Conservation (phyloP, 306 rosid species). For the Cyclanthera cordifolia region DNA sequence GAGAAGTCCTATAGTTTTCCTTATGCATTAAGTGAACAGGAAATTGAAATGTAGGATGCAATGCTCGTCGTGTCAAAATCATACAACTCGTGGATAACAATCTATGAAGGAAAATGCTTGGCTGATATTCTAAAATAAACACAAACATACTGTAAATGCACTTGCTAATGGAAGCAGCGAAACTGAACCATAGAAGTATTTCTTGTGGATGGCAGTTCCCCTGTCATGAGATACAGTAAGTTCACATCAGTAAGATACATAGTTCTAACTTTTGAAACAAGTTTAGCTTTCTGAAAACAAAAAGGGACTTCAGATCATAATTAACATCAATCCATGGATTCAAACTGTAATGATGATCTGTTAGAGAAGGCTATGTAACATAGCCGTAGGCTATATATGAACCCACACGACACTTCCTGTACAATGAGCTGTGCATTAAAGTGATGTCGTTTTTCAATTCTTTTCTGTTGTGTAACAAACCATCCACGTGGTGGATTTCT, state of each 20-base stretch:
- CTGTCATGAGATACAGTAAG: slow-evolving; percentile 30
- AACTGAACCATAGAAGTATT: slow-evolving; percentile 62
- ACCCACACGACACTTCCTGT: too few species aligned
- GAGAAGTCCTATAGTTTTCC: background rate
- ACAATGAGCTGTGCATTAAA: too few species aligned
- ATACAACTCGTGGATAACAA: background rate
- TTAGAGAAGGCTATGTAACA: too few species aligned
- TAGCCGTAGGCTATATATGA: too few species aligned
- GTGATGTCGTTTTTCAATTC: too few species aligned
- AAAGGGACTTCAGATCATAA: background rate
- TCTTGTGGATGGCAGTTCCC: slow-evolving; percentile 66
- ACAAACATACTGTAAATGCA: slow-evolving; percentile 61
- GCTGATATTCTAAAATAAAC: slow-evolving; percentile 6
- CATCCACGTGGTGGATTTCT: too few species aligned
- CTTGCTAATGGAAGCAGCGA: slow-evolving; percentile 62
- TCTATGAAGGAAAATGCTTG: background rate
- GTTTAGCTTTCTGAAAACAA: background rate
- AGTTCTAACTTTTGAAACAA: background rate
- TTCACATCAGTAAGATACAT: slow-evolving; percentile 9
- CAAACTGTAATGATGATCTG: too few species aligned
- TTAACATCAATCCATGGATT: background rate
- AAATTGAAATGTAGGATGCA: slow-evolving; percentile 3
- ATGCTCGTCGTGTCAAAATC: background rate
- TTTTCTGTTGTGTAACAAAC: too few species aligned
- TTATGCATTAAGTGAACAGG: background rate